phyloP scores from a whole-genome alignment of 805 yeast species.

The Wickerhamomyces bisporus region DNA sequence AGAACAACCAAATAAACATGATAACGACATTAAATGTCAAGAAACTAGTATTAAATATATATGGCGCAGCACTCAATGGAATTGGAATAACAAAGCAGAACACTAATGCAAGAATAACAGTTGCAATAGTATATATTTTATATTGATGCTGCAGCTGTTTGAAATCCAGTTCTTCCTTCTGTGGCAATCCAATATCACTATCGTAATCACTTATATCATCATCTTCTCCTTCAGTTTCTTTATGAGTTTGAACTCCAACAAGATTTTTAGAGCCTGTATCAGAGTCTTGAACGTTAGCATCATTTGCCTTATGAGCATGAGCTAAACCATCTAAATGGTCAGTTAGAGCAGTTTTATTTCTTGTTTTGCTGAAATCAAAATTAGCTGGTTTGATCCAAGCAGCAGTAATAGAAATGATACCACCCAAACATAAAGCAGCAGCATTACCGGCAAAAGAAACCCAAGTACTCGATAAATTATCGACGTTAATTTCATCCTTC shows the following conservation, averaged over 20 bases:
- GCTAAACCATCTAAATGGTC: conserved; percentile 9
- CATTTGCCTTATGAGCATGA: too few species aligned
- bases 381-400: conserved; percentile 35
- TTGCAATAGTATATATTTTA: conserved; percentile 25
- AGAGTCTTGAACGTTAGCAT: too few species aligned
- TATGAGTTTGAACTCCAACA: too few species aligned
- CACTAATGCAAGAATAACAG: conserved; percentile 20
- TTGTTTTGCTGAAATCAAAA: conserved; percentile 31
- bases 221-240: conserved; percentile 1
- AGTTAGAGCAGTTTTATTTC: conserved; percentile 29
- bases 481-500: conserved; percentile 32
- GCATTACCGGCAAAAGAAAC: conserved; percentile 39
- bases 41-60: conserved; percentile 29
- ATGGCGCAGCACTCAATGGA: conserved; percentile 30
- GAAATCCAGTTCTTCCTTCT: conserved; percentile 23
- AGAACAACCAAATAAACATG: conserved; percentile 31
- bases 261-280: too few species aligned
- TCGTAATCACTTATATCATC: conserved; percentile 5
- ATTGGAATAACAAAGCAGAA: conserved; percentile 30
- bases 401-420: conserved; percentile 26
- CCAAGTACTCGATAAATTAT: conserved; percentile 30
- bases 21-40: conserved; percentile 28
- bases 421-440: conserved; percentile 33
- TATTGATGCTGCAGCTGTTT: conserved; percentile 26
- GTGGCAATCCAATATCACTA: conserved; percentile 20